A percentile compares a stretch with the other conserved stretches of the same genome.
Evolutionary conservation across 257 asterid genomes (phyloP).

Genomic region (Cinchona pubescens): DNA sequence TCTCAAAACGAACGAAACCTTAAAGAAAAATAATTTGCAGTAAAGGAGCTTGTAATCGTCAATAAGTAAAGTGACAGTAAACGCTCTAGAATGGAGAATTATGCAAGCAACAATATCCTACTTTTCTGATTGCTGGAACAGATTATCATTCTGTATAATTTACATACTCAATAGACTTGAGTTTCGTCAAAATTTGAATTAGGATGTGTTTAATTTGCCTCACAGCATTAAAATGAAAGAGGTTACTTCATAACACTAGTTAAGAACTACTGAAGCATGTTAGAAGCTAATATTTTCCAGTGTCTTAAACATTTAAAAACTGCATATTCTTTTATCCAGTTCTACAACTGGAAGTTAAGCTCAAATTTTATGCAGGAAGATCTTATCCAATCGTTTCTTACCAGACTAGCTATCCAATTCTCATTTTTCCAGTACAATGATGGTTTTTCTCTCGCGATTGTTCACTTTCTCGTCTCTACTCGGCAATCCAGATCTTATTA

Average conservation of each 20-base stretch:
- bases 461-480: neutral
- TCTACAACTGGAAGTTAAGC: neutral
- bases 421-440: neutral
- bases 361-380: neutral
- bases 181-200: too few species aligned
- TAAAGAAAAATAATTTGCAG: neutral
- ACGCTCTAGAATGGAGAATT: neutral
- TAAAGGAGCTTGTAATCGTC: neutral
- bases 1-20: neutral
- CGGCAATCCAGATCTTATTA: neutral
- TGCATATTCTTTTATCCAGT: constrained; percentile 6
- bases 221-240: neutral
- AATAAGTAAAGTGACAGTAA: neutral
- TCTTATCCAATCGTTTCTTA: neutral
- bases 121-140: too few species aligned
- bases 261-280: neutral
- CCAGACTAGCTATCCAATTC: neutral
- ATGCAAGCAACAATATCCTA: neutral
- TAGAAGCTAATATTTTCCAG: neutral
- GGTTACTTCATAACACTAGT: neutral
- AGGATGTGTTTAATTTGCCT: too few species aligned
- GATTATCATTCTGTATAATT: too few species aligned
- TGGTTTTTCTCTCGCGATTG: neutral
- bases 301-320: neutral
- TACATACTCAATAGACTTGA: too few species aligned